These are phyloP conservation scores for Podila horticola DNA, from an alignment of 192 early-diverging fungal genomes.

Conservation along the genomic window DNA sequence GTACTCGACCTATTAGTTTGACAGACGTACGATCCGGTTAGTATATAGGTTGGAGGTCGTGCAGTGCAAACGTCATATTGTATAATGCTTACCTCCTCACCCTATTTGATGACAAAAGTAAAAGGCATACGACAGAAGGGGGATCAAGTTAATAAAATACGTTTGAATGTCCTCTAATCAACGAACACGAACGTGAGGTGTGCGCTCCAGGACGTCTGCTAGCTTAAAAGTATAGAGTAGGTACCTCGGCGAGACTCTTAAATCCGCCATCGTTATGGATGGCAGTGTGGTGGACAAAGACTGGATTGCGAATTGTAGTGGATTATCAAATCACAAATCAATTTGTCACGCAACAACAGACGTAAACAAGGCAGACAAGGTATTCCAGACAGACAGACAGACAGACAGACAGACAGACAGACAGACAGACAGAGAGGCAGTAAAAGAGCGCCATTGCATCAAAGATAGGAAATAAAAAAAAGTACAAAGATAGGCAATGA, in stretches of 20 bases:
- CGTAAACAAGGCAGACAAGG: too few species aligned
- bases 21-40: too few species aligned
- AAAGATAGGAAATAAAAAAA: too few species aligned
- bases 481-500: too few species aligned
- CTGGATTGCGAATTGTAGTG: conserved; percentile 37
- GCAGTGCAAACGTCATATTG: not conserved
- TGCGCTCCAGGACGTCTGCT: not conserved
- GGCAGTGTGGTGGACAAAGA: conserved; percentile 84
- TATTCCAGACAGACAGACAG: too few species aligned
- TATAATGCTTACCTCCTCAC: conserved; percentile 56
- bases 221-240: not conserved
- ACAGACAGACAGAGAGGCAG: conserved; percentile 23
- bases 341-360: too few species aligned
- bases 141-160: conserved; percentile 7
- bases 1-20: conserved; percentile 69
- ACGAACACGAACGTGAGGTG: too few species aligned
- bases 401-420: not conserved
- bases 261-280: conserved; percentile 82
- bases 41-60: not conserved
- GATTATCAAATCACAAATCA: too few species aligned
- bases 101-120: conserved; percentile 39
- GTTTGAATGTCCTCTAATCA: not conserved
- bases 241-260: conserved; percentile 77
- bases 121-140: conserved; percentile 12
- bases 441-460: not conserved